Evolutionary conservation across 192 early-diverging fungal species (phyloP), one percentile per base, ranked within the genome.

Genomic region (Ambispora gerdemannii): DNA sequence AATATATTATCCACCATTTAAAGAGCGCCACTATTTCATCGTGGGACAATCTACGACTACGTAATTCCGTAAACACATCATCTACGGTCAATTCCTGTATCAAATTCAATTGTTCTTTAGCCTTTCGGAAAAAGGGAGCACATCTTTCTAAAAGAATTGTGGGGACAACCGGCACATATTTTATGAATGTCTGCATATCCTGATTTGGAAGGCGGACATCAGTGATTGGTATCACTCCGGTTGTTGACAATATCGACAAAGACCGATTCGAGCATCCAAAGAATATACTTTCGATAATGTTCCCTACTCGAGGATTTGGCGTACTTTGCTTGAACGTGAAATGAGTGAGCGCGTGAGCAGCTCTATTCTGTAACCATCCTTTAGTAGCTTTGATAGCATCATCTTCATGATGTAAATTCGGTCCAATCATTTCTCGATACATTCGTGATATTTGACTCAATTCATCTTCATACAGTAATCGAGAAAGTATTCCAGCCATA

Each of bases 381-480:
- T 65, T 50, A 2, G 47, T 51, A 22, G 67, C 66, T 67, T 81
- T 51, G n/a, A 63, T 51, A 43, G 66, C 67, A 22, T 81, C 80
- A 24, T 89, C 86, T 6, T 73, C 76, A 2, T 60, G 32, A 31
- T 75, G 51, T 3, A 63, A 75, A 22, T 74, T 66, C 0, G 59
- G 67, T 0, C 75, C 74, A 27, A 83, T 77, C 30, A 83, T 72
- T 34, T 82, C 80, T 4, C 59, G 65, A 66, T 81, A 90, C 55
- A 92, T 64, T 36, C 78, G 67, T 0, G 75, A 34, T 4, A 92
- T 85, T 51, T 84, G 80, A 13, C 70, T 72, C 74, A 95, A 78
- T 58, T 93, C 91, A 70, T 92, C 87, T 32, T 93, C 91, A 72
- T 89, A 93, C 20, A 93, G 66, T 3, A 93, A 80, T 25, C 94